Evolutionary conservation across 495 filamentous ascomycete species (phyloP).

Genomic region (Cercophora samala): DNA sequence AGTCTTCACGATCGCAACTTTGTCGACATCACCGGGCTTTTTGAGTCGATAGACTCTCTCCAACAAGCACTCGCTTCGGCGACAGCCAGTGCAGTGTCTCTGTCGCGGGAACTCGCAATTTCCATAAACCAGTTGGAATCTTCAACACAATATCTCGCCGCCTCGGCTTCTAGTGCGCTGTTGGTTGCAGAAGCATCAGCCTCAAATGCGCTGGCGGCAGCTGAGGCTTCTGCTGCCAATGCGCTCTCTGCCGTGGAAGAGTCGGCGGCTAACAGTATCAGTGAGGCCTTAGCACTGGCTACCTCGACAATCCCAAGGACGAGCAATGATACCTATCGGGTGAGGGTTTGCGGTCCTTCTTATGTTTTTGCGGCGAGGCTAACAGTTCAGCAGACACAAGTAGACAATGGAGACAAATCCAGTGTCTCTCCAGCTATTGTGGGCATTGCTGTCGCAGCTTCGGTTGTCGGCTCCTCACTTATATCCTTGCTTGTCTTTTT

Average conservation of each 20-base stretch:
- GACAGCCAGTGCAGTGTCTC: constrained; percentile 4
- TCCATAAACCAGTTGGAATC: constrained; percentile 20
- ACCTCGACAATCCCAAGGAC: constrained; percentile 3
- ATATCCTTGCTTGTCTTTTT: constrained; percentile 26
- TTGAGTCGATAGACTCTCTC: constrained; percentile 21
- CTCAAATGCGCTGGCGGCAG: constrained; percentile 16
- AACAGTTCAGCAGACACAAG: constrained; percentile 7
- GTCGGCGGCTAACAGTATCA: constrained; percentile 20
- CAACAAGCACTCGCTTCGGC: constrained; percentile 21
- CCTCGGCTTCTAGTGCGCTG: constrained; percentile 22
- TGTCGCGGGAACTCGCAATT: constrained; percentile 17
- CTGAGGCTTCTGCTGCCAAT: constrained; percentile 18
- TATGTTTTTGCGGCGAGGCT: neutral
- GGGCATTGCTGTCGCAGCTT: constrained; percentile 21
- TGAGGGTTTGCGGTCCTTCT: neutral
- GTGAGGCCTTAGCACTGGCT: constrained; percentile 8
- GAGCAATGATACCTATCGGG: neutral
- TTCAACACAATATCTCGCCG: constrained; percentile 15
- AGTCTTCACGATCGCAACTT: neutral
- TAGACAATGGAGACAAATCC: neutral
- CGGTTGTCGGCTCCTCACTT: constrained; percentile 24
- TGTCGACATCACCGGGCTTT: neutral
- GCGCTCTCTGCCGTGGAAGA: constrained; percentile 14
- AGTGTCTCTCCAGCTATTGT: constrained; percentile 16
- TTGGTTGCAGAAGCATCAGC: constrained; percentile 19